Evolutionary conservation across 2,329 filamentous ascomycete species (phyloP).

Genomic region (Verticillium longisporum): DNA sequence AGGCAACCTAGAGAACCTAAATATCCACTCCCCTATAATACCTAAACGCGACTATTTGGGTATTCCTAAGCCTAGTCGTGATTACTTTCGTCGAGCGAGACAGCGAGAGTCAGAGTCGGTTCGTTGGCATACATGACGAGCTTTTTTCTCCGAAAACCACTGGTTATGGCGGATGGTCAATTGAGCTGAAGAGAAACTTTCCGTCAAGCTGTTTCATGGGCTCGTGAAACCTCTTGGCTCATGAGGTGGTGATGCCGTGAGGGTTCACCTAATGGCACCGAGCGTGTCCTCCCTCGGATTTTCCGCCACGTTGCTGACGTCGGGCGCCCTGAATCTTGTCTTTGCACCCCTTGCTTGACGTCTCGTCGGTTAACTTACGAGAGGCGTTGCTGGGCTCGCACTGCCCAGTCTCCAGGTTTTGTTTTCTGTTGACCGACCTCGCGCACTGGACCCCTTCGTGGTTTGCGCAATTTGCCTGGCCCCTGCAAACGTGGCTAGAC

Average conservation of each 20-base stretch:
- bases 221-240: no score
- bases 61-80: no score
- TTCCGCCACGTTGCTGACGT: neutral
- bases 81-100: neutral
- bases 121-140: neutral
- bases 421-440: neutral
- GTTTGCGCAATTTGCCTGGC: neutral
- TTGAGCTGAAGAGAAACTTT: no score
- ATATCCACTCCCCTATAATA: no score
- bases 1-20: no score
- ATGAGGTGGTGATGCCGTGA: no score
- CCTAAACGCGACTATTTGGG: no score
- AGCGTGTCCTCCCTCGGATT: neutral
- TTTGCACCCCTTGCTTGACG: neutral
- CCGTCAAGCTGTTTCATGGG: no score
- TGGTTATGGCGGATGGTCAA: no score
- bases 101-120: neutral
- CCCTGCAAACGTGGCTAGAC: neutral
- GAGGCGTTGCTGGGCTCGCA: neutral
- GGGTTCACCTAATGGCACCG: no score
- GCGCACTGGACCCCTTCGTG: neutral
- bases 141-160: neutral
- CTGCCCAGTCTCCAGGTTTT: neutral
- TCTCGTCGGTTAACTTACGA: neutral
- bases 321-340: no score